These are phyloP conservation scores for Pichia pseudocactophila DNA, from an alignment of 805 yeast genomes.

Conservation along the genomic window DNA sequence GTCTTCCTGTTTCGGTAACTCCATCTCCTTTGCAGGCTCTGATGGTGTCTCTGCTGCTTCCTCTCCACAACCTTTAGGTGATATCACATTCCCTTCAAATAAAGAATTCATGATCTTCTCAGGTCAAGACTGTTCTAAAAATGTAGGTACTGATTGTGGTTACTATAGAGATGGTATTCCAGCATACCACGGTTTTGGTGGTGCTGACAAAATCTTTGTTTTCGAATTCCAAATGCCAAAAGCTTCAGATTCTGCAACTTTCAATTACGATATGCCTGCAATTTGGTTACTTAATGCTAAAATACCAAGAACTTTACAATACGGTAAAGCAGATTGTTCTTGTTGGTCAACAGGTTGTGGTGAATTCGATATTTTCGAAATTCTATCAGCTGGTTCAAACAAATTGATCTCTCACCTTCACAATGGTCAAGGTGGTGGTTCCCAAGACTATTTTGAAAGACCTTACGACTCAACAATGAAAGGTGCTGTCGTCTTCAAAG, in stretches of 20 bases:
- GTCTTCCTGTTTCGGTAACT: constrained; percentile 83
- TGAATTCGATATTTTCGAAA: constrained; percentile 91
- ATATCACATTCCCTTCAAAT: constrained; percentile 62
- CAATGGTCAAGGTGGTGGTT: constrained; percentile 87
- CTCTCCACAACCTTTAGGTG: constrained; percentile 57
- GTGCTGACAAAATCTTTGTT: constrained; percentile 74
- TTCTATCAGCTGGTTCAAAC: constrained; percentile 65
- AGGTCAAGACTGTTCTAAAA: constrained; percentile 46
- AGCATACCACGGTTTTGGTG: constrained; percentile 92
- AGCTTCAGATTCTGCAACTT: constrained; percentile 32
- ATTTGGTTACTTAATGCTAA: constrained; percentile 65
- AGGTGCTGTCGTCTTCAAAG: constrained; percentile 81
- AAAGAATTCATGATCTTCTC: constrained; percentile 79
- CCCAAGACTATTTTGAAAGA: constrained; percentile 80
- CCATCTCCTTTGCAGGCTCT: constrained; percentile 72
- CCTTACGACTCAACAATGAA: constrained; percentile 71
- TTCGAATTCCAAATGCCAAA: constrained; percentile 93
- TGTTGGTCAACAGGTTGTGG: constrained; percentile 98
- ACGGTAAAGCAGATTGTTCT: constrained; percentile 77
- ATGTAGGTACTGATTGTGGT: constrained; percentile 59
- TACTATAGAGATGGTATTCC: constrained; percentile 79
- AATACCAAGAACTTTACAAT: constrained; percentile 89
- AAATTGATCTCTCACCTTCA: constrained; percentile 77
- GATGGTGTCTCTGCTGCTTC: constrained; percentile 72
- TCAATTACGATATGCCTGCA: constrained; percentile 81